Conservation (phyloP, 1,139 yeast species). For the Dujonia santamariae region DNA sequence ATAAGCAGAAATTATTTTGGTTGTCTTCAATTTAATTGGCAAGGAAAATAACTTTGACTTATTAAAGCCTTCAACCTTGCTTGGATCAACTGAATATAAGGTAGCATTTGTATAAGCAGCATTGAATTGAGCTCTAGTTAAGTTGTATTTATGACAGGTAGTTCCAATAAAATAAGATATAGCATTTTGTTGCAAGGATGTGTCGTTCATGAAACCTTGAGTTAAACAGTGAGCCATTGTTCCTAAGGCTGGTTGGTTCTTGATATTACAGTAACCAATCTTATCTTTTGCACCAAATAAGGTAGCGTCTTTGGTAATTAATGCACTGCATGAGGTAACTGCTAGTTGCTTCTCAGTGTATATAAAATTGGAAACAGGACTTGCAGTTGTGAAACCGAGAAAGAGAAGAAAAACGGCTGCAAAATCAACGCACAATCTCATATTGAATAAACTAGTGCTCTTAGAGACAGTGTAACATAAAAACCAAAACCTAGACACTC, state of each 20-base stretch:
- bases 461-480: too few species aligned
- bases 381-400: slow-evolving; percentile 4
- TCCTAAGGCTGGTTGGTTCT: slow-evolving; percentile 38
- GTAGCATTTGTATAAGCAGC: slow-evolving; percentile 39
- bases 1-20: slow-evolving; percentile 13
- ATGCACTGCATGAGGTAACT: slow-evolving; percentile 26
- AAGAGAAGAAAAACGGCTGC: too few species aligned
- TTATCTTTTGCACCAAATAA: slow-evolving; percentile 25
- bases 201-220: slow-evolving; percentile 14
- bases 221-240: slow-evolving; percentile 36
- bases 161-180: slow-evolving; percentile 23
- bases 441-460: too few species aligned
- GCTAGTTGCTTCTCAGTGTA: slow-evolving; percentile 16
- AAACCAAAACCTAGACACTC: too few species aligned
- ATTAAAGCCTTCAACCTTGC: slow-evolving; percentile 25
- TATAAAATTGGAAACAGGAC: slow-evolving; percentile 12
- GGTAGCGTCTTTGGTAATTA: slow-evolving; percentile 22
- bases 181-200: slow-evolving; percentile 19
- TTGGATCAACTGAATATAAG: slow-evolving; percentile 22
- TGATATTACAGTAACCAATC: slow-evolving; percentile 27
- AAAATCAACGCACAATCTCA: too few species aligned
- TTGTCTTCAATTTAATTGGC: slow-evolving; percentile 25
- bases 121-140: slow-evolving; percentile 26
- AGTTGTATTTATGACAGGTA: slow-evolving; percentile 21
- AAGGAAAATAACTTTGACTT: slow-evolving; percentile 23